These are phyloP conservation scores for Solanum corneliomulleri DNA, from an alignment of 257 asterid genomes.

Conservation along the genomic window DNA sequence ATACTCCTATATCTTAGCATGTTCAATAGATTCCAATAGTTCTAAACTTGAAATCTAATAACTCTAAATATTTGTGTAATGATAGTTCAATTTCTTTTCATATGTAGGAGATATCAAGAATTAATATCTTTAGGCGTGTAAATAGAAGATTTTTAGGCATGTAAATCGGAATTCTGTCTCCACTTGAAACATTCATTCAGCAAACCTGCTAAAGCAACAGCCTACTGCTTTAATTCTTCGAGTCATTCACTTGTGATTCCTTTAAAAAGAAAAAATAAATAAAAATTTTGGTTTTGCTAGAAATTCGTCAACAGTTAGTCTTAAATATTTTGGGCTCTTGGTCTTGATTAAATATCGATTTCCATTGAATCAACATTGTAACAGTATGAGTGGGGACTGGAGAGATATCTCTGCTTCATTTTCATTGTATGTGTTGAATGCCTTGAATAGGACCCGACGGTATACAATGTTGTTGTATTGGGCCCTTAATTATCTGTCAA, in stretches of 20 bases:
- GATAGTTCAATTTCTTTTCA: not conserved
- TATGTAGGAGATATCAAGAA: not conserved
- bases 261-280: no score
- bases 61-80: not conserved
- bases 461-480: no score
- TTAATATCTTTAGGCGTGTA: not conserved
- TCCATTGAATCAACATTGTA: not conserved
- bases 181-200: not conserved
- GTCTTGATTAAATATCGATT: no score
- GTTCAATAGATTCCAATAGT: not conserved
- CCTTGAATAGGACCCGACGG: no score
- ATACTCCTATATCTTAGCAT: not conserved
- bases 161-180: not conserved
- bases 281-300: not conserved
- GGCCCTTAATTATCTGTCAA: no score
- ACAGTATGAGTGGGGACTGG: not conserved
- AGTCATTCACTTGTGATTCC: not conserved
- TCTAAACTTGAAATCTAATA: no score
- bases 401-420: not conserved
- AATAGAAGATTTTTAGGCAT: not conserved
- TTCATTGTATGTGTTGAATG: no score
- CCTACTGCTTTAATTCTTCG: not conserved
- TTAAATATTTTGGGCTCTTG: not conserved
- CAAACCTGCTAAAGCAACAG: not conserved
- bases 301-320: not conserved